Conservation (phyloP, 2,329 filamentous ascomycete species). For the Aspergillus hortae region DNA sequence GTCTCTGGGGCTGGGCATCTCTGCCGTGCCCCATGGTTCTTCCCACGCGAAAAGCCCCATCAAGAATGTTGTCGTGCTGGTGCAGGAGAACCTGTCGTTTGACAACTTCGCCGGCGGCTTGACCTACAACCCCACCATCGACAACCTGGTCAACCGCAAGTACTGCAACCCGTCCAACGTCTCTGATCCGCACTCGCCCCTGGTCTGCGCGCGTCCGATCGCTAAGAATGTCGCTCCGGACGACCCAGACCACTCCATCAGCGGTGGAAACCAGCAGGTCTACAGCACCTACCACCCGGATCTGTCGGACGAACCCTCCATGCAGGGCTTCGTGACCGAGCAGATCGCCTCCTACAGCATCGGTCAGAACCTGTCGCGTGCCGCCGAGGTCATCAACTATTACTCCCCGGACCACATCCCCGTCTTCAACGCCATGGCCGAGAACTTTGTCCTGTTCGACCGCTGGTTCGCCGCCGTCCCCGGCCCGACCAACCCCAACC, state of each 20-base stretch:
- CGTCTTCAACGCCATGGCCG: constrained; percentile 38
- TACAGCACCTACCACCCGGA: constrained; percentile 38
- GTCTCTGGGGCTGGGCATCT: constrained; percentile 10
- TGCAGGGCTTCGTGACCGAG: constrained; percentile 44
- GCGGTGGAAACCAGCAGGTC: constrained; percentile 42
- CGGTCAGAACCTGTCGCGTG: constrained; percentile 31
- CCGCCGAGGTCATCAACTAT: constrained; percentile 44
- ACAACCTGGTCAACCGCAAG: constrained; percentile 27
- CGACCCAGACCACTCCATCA: constrained; percentile 44
- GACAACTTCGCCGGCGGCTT: constrained; percentile 43
- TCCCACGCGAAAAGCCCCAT: constrained; percentile 29
- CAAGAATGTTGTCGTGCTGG: constrained; percentile 48
- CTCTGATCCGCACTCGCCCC: constrained; percentile 18
- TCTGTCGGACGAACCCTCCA: constrained; percentile 22
- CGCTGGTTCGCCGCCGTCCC: constrained; percentile 42
- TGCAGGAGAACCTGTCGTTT: constrained; percentile 42
- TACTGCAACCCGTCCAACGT: constrained; percentile 42
- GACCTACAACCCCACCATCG: constrained; percentile 33
- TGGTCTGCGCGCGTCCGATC: constrained; percentile 36
- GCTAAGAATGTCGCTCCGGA: constrained; percentile 39
- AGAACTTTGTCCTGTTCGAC: constrained; percentile 46
- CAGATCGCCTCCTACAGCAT: constrained; percentile 36
- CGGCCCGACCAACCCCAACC: constrained; percentile 39
- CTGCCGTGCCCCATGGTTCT: constrained; percentile 5
- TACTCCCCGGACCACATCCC: constrained; percentile 41